A percentile compares a stretch with the other conserved stretches of the same genome.
Conservation (phyloP, 768 basidiomycete species). For the Melanogaster broomeanus region DNA sequence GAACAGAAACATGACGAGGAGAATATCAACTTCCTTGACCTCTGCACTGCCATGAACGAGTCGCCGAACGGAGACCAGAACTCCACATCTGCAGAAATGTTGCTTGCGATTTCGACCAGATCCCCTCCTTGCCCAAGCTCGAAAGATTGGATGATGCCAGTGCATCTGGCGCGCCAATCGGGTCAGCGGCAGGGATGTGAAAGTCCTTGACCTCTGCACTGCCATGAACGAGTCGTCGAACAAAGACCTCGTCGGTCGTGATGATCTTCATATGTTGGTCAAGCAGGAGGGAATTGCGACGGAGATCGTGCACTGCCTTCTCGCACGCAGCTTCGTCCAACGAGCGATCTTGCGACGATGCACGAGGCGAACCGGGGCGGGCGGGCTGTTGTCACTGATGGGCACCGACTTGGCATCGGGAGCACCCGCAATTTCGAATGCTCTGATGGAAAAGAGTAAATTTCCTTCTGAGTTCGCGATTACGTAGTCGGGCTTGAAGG, state of each 20-base stretch:
- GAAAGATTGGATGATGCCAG: no score
- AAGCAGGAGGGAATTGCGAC: slow-evolving; percentile 25
- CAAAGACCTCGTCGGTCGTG: slow-evolving; percentile 25
- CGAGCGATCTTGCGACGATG: slow-evolving; percentile 28
- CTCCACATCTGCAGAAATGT: no score
- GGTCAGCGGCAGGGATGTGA: slow-evolving; percentile 12
- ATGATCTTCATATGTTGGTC: slow-evolving; percentile 32
- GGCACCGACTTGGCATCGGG: slow-evolving; percentile 27
- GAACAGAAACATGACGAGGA: no score
- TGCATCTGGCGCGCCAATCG: slow-evolving; percentile 6
- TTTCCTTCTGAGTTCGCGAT: slow-evolving; percentile 30
- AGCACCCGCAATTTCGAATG: slow-evolving; percentile 35
- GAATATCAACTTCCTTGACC: slow-evolving; percentile 15
- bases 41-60: slow-evolving; percentile 28
- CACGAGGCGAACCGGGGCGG: slow-evolving; percentile 30
- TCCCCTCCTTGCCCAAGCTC: no score
- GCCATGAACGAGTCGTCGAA: slow-evolving; percentile 31
- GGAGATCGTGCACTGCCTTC: slow-evolving; percentile 25
- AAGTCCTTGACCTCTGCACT: slow-evolving; percentile 19
- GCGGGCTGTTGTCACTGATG: slow-evolving; percentile 23
- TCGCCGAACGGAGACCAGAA: slow-evolving; percentile 29
- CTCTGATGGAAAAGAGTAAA: slow-evolving; percentile 34
- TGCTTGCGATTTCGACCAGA: no score
- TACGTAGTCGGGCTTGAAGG: slow-evolving; percentile 28
- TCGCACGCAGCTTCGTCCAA: slow-evolving; percentile 21